Percentiles rank a stretch among this genome's conserved stretches.
Evolutionary conservation across 768 basidiomycete species (phyloP).

Genomic region (Mycena albidolilacea): DNA sequence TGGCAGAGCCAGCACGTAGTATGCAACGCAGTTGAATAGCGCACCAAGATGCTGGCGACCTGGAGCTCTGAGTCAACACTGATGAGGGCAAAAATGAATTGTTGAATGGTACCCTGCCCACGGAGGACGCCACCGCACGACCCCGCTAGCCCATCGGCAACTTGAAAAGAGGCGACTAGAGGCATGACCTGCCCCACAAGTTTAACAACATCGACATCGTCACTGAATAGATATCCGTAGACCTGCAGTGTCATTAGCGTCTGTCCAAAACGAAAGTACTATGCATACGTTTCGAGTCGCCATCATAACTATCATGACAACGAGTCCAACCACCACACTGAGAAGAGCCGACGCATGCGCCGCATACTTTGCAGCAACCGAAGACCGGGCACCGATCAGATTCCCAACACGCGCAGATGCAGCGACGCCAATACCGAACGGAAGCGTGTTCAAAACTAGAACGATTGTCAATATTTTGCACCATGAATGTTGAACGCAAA

Average conservation of each 20-base stretch:
- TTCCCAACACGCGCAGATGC: slow-evolving; percentile 83
- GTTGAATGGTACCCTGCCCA: slow-evolving; percentile 70
- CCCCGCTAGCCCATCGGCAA: slow-evolving; percentile 83
- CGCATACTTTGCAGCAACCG: slow-evolving; percentile 66
- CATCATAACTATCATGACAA: slow-evolving; percentile 74
- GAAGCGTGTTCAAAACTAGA: slow-evolving; percentile 78
- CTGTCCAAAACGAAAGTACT: background rate
- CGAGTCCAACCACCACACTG: slow-evolving; percentile 70
- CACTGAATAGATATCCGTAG: slow-evolving; percentile 79
- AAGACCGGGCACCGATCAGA: slow-evolving; percentile 72
- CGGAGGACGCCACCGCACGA: slow-evolving; percentile 83
- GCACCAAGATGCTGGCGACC: slow-evolving; percentile 84
- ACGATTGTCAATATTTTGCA: background rate
- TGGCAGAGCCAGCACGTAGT: slow-evolving; percentile 86
- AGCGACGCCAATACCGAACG: slow-evolving; percentile 84
- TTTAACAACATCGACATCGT: slow-evolving; percentile 69
- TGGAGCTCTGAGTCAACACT: slow-evolving; percentile 38
- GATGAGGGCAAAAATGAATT: background rate
- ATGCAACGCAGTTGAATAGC: slow-evolving; percentile 80
- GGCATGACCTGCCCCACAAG: slow-evolving; percentile 81
- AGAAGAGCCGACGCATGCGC: slow-evolving; percentile 76
- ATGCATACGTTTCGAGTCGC: slow-evolving; percentile 67
- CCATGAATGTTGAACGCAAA: background rate
- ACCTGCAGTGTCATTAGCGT: slow-evolving; percentile 53
- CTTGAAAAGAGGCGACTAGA: slow-evolving; percentile 82